Conservation (phyloP, 2,329 filamentous ascomycete species). For the Golovinomyces cichoracearum region DNA sequence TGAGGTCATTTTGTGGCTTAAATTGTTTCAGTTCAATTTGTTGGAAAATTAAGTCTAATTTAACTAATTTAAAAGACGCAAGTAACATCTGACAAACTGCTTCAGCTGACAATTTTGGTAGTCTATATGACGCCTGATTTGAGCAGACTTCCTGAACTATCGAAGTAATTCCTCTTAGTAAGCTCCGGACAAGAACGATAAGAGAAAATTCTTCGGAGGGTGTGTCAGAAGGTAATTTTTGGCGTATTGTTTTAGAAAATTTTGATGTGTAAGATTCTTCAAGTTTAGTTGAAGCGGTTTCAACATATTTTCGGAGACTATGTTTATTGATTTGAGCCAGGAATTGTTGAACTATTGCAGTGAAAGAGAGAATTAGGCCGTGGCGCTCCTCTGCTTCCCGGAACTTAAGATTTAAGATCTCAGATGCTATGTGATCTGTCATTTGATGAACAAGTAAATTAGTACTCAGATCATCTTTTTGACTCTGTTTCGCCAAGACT, state of each 20-base stretch:
- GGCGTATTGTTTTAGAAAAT: not conserved
- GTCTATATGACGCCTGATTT: slow-evolving; percentile 1
- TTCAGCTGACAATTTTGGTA: slow-evolving; percentile 37
- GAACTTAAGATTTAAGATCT: not conserved
- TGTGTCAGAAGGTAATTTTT: not conserved
- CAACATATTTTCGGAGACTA: not conserved
- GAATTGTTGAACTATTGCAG: slow-evolving; percentile 23
- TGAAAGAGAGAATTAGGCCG: slow-evolving; percentile 36
- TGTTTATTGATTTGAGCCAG: not conserved
- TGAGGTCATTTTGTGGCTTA: not conserved
- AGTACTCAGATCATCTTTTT: not conserved
- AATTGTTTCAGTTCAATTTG: not conserved
- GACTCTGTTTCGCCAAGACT: slow-evolving; percentile 11
- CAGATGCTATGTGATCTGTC: not conserved
- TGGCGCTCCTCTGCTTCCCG: slow-evolving; percentile 45
- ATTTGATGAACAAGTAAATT: not conserved
- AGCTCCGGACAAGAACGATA: not conserved
- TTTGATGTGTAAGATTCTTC: not conserved
- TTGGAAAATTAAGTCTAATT: not conserved
- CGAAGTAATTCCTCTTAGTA: not conserved
- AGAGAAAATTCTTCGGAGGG: not conserved
- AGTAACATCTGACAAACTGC: slow-evolving; percentile 32
- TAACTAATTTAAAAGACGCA: slow-evolving; percentile 21
- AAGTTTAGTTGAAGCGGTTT: no score
- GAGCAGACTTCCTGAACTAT: not conserved